Base-by-base conservation (phyloP, 306 rosid genomes). In the Quercus robur region DNA sequence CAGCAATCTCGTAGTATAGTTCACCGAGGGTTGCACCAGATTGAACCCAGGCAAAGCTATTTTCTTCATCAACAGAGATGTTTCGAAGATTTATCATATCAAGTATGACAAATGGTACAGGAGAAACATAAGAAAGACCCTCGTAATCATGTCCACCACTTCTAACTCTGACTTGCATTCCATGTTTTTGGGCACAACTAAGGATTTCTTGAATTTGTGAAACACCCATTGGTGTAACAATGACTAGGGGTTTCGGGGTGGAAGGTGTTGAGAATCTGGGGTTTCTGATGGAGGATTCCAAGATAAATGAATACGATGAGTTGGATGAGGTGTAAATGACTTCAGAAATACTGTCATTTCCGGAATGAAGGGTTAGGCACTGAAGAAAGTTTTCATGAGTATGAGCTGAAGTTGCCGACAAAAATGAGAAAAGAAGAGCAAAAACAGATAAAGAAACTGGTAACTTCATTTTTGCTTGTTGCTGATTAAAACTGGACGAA, bases 71-170 rank as follows among this genome's bases (percentile, higher is more conserved):
- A 26, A 80, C 54, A 15, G 15, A 35, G 4, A 80, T 26, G 0
- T 73, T 33, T 8, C 75, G 74, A 5, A 80, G 79, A 15, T 80
- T 38, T 10, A 80, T 64, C 4, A 80, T 7, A 72, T 80, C 83
- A 0, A 80, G 30, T 0, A 80, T n/a, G 12, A 80, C 59, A 18
- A 80, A 80, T 0, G 79, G 23, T 6, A 74, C 69, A 3, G 74
- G 56, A 3, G 83, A 74, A 56, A 80, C 83, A 10, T 74, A 80
- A 38, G 83, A 80, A 52, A 80, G 83, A 5, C 83, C 83, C 38
- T 80, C 83, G 5, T 64, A 80, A 56, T 80, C 79, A 5, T 80
- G 83, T 11, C 83, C 83, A 2, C 83, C 79, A 1, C 83, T 80
- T 26, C 83, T 33, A 6, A 71, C 62, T 73, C 83, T 38, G 0